Base-by-base conservation (phyloP, 1,284 basidiomycete species). In the Crucibulum cyathiforme region DNA sequence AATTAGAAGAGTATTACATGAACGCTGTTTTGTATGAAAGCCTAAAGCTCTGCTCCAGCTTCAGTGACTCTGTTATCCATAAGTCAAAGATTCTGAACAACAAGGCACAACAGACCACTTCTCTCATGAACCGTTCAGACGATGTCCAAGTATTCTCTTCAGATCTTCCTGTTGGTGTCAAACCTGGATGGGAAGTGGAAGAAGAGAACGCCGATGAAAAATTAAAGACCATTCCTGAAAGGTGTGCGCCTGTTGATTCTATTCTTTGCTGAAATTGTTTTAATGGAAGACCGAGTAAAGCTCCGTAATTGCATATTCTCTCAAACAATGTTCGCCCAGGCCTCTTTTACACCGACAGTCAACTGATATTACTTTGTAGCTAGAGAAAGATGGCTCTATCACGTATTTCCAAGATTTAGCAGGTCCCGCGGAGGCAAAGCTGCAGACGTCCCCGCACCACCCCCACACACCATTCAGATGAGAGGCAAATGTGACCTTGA, bases 381-480 rank as follows among this genome's bases (percentile, higher is more conserved):
- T 50, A 83, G 90, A 46, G 85, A 89, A 36, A 83, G 80, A 71
- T 91, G 89, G 89, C 74, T 92, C 9, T 78, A 80, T 38, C 80
- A 80, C n/a, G 82, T 82, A 36, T 90, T 93, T 60, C 86, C 87
- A n/a, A 89, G 85, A 68, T 92, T 92, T 68, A 82, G 82, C 56
- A 87, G 85, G 65, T 72, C 81, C 39, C 82, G 85, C 43, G 83
- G 82, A 37, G 81, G 80, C 53, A 87, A 85, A 61, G 76, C 80
- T 17, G 71, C 78, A 5, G 83, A 85, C 47, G 41, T 58, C 46
- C 73, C 81, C 50, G 70, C 77, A 36, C 85, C 87, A 54, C 86
- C 87, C 4, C 85, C 88, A 0, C 89, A 92, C 69, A 88, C 84
- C 1, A 83, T 87, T 54, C 83, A 85, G 64, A 79, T 80, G 35